A percentile compares a stretch with the other conserved stretches of the same genome.
phyloP scores from a whole-genome alignment of 805 yeast genomes.

The Saturnispora dispora region DNA sequence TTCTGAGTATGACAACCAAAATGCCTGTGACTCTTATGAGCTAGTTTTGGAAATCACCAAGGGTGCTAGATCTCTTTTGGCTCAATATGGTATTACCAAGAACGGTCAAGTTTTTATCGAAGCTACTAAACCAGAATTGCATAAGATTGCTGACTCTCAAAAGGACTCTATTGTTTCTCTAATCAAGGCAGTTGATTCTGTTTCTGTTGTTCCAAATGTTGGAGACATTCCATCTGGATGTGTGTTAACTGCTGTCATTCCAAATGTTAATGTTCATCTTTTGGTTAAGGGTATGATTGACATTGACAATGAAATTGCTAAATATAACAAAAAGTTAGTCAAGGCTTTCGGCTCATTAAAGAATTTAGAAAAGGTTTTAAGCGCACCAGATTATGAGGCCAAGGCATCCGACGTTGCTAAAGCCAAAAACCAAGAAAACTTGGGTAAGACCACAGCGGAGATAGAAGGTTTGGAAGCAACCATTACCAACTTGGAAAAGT shows the following conservation, averaged over 20 bases:
- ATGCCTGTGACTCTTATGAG: conserved; percentile 70
- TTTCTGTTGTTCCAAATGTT: conserved; percentile 49
- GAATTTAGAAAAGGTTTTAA: conserved; percentile 60
- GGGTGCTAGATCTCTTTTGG: conserved; percentile 82
- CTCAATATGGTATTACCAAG: conserved; percentile 84
- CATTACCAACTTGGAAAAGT: conserved; percentile 71
- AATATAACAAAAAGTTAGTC: conserved; percentile 68
- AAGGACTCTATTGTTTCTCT: conserved; percentile 81
- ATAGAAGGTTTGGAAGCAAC: conserved; percentile 85
- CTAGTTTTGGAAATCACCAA: conserved; percentile 79
- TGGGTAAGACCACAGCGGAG: conserved; percentile 72
- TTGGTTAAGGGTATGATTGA: conserved; percentile 93
- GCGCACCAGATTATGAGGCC: conserved; percentile 66
- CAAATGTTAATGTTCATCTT: conserved; percentile 77
- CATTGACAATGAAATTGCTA: conserved; percentile 79
- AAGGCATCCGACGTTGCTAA: conserved; percentile 81
- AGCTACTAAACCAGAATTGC: conserved; percentile 40
- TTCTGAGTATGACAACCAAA: conserved; percentile 49
- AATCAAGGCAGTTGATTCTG: conserved; percentile 80
- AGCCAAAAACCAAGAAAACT: conserved; percentile 59
- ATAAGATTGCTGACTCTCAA: conserved; percentile 55
- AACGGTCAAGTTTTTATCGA: conserved; percentile 82
- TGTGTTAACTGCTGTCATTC: conserved; percentile 72
- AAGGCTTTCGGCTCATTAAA: conserved; percentile 53
- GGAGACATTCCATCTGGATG: conserved; percentile 78